Conservation (phyloP, 2,329 filamentous ascomycete species). For the Nothophaeocryptopus gaeumannii region DNA sequence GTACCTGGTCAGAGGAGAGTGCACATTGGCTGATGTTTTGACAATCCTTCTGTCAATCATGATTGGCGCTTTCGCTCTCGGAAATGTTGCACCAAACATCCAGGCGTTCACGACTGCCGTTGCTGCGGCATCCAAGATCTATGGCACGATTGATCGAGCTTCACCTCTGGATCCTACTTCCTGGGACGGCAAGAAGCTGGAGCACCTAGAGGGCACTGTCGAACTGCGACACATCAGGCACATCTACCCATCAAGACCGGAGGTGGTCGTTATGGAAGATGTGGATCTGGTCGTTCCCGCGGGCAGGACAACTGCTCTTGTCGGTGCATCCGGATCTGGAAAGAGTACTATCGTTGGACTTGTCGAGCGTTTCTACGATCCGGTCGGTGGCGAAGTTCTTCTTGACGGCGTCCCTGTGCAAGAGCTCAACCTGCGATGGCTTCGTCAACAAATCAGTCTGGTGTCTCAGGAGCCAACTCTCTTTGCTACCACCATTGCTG, state of each 20-base stretch:
- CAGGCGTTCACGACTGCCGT: conserved; percentile 83
- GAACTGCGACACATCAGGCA: conserved; percentile 81
- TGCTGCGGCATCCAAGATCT: conserved; percentile 87
- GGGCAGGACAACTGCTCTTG: conserved; percentile 87
- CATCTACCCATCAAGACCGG: conserved; percentile 89
- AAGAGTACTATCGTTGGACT: conserved; percentile 94
- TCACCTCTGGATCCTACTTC: conserved; percentile 80
- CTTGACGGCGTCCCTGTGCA: conserved; percentile 81
- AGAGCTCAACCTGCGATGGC: conserved; percentile 80
- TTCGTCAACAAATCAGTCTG: conserved; percentile 86
- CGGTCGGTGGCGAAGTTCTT: conserved; percentile 72
- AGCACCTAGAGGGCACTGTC: conserved; percentile 71
- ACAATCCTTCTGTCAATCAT: conserved; percentile 88
- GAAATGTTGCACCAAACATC: conserved; percentile 79
- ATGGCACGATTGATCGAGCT: conserved; percentile 81
- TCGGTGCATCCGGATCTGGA: conserved; percentile 89
- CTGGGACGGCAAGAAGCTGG: conserved; percentile 68
- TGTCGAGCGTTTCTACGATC: conserved; percentile 91
- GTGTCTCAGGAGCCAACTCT: conserved; percentile 92
- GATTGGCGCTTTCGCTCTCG: conserved; percentile 87
- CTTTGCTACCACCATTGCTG: conserved; percentile 83
- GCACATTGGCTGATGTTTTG: conserved; percentile 67
- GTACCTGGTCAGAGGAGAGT: conserved; percentile 65
- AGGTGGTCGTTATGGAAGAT: conserved; percentile 82
- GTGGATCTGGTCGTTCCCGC: conserved; percentile 78